Conservation (phyloP, 169 alveolate species). For the Plasmodium malariae region DNA sequence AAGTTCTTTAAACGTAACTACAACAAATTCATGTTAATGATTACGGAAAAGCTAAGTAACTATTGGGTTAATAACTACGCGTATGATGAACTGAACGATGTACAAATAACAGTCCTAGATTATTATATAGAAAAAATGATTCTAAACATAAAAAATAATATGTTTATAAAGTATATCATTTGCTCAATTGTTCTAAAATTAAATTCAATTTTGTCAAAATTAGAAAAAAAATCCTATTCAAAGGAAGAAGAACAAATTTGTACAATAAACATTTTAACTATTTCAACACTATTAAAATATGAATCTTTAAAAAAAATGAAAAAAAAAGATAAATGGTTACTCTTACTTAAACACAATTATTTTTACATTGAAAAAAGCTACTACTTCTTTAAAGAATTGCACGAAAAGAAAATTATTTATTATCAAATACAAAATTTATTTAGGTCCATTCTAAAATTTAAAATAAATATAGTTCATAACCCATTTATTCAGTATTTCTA, state of each 20-base stretch:
- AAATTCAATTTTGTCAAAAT: constrained; percentile 9
- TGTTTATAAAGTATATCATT: constrained; percentile 32
- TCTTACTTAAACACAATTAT: constrained; percentile 33
- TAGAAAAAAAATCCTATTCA: constrained; percentile 3
- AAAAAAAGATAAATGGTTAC: constrained; percentile 50
- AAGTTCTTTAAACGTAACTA: constrained; percentile 19
- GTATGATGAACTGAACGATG: background rate
- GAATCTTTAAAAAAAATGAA: constrained; percentile 32
- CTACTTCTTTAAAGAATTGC: constrained; percentile 56
- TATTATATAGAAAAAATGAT: background rate
- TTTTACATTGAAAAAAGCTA: constrained; percentile 55
- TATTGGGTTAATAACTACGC: background rate
- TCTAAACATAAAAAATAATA: constrained; percentile 18
- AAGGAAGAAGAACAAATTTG: constrained; percentile 14
- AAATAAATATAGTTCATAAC: constrained; percentile 29
- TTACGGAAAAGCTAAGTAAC: constrained; percentile 3
- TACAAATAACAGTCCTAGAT: background rate
- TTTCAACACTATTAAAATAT: constrained; percentile 16
- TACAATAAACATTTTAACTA: constrained; percentile 2
- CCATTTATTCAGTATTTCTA: constrained; percentile 24
- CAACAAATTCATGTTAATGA: constrained; percentile 4
- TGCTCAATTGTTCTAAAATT: constrained; percentile 6
- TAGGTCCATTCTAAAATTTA: constrained; percentile 42
- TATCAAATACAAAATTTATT: constrained; percentile 44
- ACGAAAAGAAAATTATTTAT: constrained; percentile 58